Percentiles rank a stretch among this genome's conserved stretches.
Evolutionary conservation across 768 basidiomycete species (phyloP).

Genomic region (Hypholoma sublateritium): DNA sequence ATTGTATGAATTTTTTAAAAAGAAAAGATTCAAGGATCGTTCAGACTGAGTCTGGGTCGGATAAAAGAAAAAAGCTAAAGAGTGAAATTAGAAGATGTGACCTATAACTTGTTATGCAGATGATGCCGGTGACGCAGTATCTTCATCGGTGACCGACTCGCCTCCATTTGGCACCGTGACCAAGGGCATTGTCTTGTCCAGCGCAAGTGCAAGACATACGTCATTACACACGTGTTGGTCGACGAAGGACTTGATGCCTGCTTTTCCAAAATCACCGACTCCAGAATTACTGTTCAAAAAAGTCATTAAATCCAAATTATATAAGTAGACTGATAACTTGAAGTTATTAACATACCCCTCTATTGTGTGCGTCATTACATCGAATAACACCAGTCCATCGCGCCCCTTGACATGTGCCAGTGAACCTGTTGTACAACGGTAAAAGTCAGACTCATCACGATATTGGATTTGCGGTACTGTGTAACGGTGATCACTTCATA

Average conservation of each 20-base stretch:
- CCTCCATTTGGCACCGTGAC: too few relatives aligned
- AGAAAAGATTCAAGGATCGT: too few relatives aligned
- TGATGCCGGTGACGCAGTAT: too few relatives aligned
- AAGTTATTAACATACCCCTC: neutral
- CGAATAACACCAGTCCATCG: neutral
- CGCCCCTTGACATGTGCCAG: slow-evolving; percentile 3
- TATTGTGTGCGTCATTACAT: slow-evolving; percentile 2
- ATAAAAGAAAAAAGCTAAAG: too few relatives aligned
- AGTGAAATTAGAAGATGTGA: too few relatives aligned
- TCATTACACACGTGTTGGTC: neutral
- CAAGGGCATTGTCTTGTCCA: too few relatives aligned
- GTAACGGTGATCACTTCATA: neutral
- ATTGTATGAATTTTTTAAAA: too few relatives aligned
- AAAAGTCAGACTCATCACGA: neutral
- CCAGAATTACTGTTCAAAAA: neutral
- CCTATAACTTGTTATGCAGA: too few relatives aligned
- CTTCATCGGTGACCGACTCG: too few relatives aligned
- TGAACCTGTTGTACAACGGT: too few relatives aligned
- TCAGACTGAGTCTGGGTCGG: too few relatives aligned
- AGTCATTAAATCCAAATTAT: neutral
- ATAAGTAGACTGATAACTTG: neutral
- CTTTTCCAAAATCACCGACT: neutral
- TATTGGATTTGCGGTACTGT: neutral
- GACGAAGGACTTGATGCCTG: neutral
- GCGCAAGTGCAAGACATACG: neutral